Base-by-base conservation (phyloP, 2,329 filamentous ascomycete genomes). In the Chaetomiaceae sp. region DNA sequence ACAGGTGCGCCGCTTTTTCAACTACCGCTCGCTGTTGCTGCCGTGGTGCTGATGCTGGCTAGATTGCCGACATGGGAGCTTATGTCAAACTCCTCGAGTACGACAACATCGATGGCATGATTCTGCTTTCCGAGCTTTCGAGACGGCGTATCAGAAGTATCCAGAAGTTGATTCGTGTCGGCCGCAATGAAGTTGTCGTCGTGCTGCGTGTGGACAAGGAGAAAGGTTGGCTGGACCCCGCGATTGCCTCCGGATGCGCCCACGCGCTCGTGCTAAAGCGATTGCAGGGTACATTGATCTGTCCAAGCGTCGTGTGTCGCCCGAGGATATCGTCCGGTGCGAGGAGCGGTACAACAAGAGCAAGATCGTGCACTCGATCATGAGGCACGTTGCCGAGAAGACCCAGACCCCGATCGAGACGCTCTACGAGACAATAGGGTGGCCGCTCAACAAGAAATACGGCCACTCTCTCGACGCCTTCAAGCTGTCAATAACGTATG, bases 91-190 rank as follows among this genome's bases (percentile, higher is more conserved):
- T 98, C 47, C 84, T 98, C 60, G 93, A 98, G 74, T 98, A 98
- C 73, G 93, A 98, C 72, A 96, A 97, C 74, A 98, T 98, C 63
- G 94, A 98, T 67, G 93, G 93, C 81, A 98, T 98, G 94, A 98
- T 98, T 63, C 76, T 98, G 58, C 88, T 98, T 57, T 95, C 88
- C 62, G 93, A 98, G 72, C 81, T 98, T 55, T 98, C 94, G 50
- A 83, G 93, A 77, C 82, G 93, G 80, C 93, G 93, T 84, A 98
- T 98, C 64, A 78, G 93, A 75, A 89, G 83, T 78, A 98, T 98
- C 62, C 94, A 98, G 71, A 98, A 98, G 74, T 84, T 98, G 58
- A 98, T 98, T 62, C 84, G 93, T 57, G 93, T 98, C 53, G 94
- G 94, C 48, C 86, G 94, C 60, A 98, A 98, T 65, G 93, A 98